Conservation (phyloP, 2,329 filamentous ascomycete genomes). For the Paraphaeosphaeria sporulosa region DNA sequence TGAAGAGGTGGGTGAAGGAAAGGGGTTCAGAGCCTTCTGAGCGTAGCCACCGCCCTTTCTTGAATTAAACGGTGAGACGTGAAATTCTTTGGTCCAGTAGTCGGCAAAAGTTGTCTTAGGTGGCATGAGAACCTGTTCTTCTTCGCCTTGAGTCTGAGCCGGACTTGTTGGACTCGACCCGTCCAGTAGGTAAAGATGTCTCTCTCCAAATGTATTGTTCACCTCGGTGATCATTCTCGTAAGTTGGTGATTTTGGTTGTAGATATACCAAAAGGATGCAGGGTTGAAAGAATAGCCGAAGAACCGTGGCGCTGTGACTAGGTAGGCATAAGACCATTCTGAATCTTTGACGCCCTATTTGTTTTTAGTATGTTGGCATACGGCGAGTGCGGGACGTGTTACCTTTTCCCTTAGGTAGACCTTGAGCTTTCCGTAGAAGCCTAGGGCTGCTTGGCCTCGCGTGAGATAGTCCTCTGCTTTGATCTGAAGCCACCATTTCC, state of each 20-base stretch:
- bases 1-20: slow-evolving; percentile 39
- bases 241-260: slow-evolving; percentile 64
- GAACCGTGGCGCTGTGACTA: slow-evolving; percentile 74
- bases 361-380: slow-evolving; percentile 15
- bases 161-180: slow-evolving; percentile 42
- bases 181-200: slow-evolving; percentile 69
- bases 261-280: slow-evolving; percentile 82
- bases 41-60: slow-evolving; percentile 56
- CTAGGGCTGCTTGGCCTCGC: slow-evolving; percentile 60
- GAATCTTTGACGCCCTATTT: slow-evolving; percentile 64
- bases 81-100: slow-evolving; percentile 74
- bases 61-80: slow-evolving; percentile 77
- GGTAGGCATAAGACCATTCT: slow-evolving; percentile 71
- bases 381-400: slow-evolving; percentile 11
- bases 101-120: slow-evolving; percentile 54
- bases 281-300: slow-evolving; percentile 77
- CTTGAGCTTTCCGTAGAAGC: slow-evolving; percentile 69
- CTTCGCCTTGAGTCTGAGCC: slow-evolving; percentile 23
- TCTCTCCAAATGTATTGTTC: slow-evolving; percentile 79
- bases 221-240: slow-evolving; percentile 75
- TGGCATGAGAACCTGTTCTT: neutral
- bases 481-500: slow-evolving; percentile 65
- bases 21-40: slow-evolving; percentile 56
- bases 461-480: slow-evolving; percentile 68
- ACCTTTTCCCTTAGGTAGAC: slow-evolving; percentile 66